Percentiles rank a stretch among this genome's conserved stretches.
These are phyloP conservation scores for Rhizopogon rudus DNA, from an alignment of 768 basidiomycete species.

Conservation along the genomic window DNA sequence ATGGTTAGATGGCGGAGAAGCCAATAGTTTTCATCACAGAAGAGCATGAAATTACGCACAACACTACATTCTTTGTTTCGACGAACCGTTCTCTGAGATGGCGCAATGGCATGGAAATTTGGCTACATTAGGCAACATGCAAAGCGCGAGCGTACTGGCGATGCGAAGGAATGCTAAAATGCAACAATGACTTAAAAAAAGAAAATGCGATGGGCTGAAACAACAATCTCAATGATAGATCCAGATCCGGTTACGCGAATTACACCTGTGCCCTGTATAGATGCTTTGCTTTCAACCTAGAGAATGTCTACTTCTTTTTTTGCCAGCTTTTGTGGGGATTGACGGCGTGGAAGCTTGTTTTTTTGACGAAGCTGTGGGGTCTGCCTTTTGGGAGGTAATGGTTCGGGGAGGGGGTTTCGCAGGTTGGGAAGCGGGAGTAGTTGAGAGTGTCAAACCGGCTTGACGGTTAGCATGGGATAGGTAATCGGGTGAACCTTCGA, in stretches of 20 bases:
- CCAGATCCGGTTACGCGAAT: conserved; percentile 5
- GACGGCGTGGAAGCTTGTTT: conserved; percentile 11
- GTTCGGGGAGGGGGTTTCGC: conserved; percentile 8
- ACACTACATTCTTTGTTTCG: background rate
- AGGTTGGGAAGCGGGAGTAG: conserved; percentile 11
- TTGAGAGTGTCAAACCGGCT: conserved; percentile 9
- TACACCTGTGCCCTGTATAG: conserved; percentile 8
- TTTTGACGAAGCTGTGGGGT: conserved; percentile 2
- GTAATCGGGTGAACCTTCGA: conserved; percentile 20
- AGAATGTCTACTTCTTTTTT: conserved; percentile 29
- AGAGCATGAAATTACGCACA: background rate
- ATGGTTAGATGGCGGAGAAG: background rate
- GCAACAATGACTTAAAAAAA: conserved; percentile 23
- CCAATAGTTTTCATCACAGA: background rate
- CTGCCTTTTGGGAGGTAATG: conserved; percentile 18
- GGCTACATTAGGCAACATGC: conserved; percentile 23
- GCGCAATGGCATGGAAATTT: conserved; percentile 11
- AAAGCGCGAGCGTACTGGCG: conserved; percentile 16
- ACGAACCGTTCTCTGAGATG: background rate
- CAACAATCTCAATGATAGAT: conserved; percentile 9
- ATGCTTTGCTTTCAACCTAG: conserved; percentile 17
- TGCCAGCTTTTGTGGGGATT: conserved; percentile 17
- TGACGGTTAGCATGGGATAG: conserved; percentile 11
- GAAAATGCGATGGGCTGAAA: conserved; percentile 18
- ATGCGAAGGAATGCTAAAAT: conserved; percentile 20